phyloP scores from a whole-genome alignment of 176 grass and related monocot species.

The Oryza coarctata region DNA sequence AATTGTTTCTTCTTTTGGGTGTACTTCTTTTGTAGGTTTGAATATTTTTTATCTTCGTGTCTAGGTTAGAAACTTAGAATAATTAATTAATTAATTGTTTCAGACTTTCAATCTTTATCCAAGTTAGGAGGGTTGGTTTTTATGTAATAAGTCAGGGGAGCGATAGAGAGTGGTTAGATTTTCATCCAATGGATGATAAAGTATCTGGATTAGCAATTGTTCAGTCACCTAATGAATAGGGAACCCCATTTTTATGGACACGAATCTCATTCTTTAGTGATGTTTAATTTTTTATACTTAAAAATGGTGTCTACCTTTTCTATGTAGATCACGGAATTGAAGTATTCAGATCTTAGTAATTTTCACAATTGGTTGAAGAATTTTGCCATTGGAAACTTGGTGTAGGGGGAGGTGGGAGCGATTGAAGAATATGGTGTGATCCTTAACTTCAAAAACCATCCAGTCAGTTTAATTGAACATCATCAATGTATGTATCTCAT shows the following conservation, averaged over 20 bases:
- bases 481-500: constrained; percentile 70
- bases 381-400: constrained; percentile 78
- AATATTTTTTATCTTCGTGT: neutral
- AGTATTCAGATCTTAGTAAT: constrained; percentile 50
- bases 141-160: neutral
- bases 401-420: constrained; percentile 73
- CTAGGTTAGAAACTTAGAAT: neutral
- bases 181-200: neutral
- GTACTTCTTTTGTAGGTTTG: neutral
- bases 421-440: constrained; percentile 84
- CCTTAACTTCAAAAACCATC: constrained; percentile 79
- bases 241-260: neutral
- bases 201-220: neutral
- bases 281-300: constrained; percentile 24
- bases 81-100: too few relatives aligned
- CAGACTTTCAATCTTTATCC: neutral
- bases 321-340: constrained; percentile 64
- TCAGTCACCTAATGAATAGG: neutral
- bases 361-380: constrained; percentile 53
- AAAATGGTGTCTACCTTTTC: neutral
- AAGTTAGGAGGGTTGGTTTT: neutral
- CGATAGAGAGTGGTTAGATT: neutral
- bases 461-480: constrained; percentile 87
- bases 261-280: constrained; percentile 17
- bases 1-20: too few relatives aligned